A percentile compares a stretch with the other conserved stretches of the same genome.
Conservation (phyloP, 495 filamentous ascomycete species). For the Aspergillus bertholletiae region DNA sequence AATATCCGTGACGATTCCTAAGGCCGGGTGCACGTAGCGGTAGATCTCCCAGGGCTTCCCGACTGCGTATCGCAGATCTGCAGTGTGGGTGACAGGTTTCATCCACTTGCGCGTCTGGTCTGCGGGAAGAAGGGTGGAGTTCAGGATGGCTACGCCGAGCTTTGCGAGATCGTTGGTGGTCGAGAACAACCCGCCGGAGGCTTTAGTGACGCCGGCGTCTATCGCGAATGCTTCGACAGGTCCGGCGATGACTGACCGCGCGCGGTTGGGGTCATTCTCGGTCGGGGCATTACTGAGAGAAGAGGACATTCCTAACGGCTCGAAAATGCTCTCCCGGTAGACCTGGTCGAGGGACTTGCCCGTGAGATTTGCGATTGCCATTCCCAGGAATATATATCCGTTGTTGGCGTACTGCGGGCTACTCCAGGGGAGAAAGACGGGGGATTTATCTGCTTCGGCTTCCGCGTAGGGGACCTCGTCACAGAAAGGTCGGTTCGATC, state of each 20-base stretch:
- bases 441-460: conserved; percentile 25
- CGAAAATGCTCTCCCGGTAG: conserved; percentile 40
- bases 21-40: conserved; percentile 24
- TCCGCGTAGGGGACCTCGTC: conserved; percentile 4
- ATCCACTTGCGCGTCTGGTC: conserved; percentile 39
- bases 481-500: neutral
- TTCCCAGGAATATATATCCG: conserved; percentile 49
- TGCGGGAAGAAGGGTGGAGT: conserved; percentile 39
- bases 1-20: conserved; percentile 29
- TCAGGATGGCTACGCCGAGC: conserved; percentile 44
- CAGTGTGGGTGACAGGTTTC: conserved; percentile 48
- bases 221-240: conserved; percentile 31
- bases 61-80: conserved; percentile 40
- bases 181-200: conserved; percentile 32
- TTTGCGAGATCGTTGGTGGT: conserved; percentile 26
- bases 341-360: conserved; percentile 40
- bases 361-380: conserved; percentile 52
- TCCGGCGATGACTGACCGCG: conserved; percentile 20
- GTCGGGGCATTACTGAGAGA: conserved; percentile 33
- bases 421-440: conserved; percentile 43
- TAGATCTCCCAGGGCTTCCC: conserved; percentile 47
- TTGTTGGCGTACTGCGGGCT: conserved; percentile 57
- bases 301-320: conserved; percentile 40
- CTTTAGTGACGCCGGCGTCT: conserved; percentile 18
- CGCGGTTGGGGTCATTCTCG: neutral